A percentile compares a stretch with the other conserved stretches of the same genome.
phyloP scores from a whole-genome alignment of 106 monocot species.

The Platanthera zijinensis region DNA sequence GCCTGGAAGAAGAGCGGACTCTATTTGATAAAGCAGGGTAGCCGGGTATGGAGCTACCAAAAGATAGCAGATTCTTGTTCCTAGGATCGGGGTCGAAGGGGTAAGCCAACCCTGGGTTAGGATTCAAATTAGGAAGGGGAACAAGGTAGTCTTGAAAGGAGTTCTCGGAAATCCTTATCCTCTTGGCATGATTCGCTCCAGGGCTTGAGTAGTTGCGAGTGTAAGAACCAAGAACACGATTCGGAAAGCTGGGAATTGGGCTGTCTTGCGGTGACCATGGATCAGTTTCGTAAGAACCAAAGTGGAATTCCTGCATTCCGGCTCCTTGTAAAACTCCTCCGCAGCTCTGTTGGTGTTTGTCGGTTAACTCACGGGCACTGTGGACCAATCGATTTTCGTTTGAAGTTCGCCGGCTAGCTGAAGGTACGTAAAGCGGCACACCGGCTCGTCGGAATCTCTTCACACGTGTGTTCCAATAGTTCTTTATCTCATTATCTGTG shows the following conservation, averaged over 20 bases:
- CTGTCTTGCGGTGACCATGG: constrained; percentile 3
- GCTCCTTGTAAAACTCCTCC: constrained; percentile 6
- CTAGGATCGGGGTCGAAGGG: constrained; percentile 29
- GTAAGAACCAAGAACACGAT: constrained; percentile 20
- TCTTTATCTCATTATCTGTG: constrained; percentile 74
- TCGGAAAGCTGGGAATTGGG: constrained; percentile 8
- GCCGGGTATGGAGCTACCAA: constrained; percentile 10
- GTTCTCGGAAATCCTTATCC: constrained; percentile 16
- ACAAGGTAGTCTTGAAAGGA: constrained; percentile 13
- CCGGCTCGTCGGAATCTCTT: constrained; percentile 38
- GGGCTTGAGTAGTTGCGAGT: constrained; percentile 17
- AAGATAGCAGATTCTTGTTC: constrained; percentile 9
- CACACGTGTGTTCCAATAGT: constrained; percentile 58
- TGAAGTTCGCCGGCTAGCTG: constrained; percentile 8
- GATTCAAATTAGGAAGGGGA: background rate
- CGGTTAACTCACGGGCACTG: background rate
- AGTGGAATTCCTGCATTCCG: background rate
- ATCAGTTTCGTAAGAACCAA: background rate
- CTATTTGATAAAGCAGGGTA: constrained; percentile 31
- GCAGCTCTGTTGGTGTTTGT: constrained; percentile 6
- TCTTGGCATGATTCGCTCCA: constrained; percentile 10
- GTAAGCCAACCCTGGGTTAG: constrained; percentile 13
- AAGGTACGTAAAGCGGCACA: constrained; percentile 36
- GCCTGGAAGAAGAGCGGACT: constrained; percentile 42
- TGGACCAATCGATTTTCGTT: constrained; percentile 16